A percentile compares a stretch with the other conserved stretches of the same genome.
These are phyloP conservation scores for Fragosphaeria purpurea DNA, from an alignment of 2,329 filamentous ascomycete species.

Conservation along the genomic window DNA sequence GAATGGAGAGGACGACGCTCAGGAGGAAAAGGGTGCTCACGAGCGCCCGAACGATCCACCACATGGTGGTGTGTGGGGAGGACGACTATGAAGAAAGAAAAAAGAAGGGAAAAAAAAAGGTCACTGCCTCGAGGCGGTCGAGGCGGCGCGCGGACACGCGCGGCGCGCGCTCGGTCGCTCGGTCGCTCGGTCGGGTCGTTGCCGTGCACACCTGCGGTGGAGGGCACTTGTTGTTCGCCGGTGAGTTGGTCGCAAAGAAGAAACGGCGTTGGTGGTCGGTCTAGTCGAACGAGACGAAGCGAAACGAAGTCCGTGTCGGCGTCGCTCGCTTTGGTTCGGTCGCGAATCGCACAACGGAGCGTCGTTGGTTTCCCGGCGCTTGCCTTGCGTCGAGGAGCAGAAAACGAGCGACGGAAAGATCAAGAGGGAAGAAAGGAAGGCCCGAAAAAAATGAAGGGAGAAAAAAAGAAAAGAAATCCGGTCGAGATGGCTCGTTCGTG, in stretches of 20 bases:
- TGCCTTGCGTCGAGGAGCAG: background rate
- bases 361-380: too few species aligned
- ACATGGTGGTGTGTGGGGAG: conserved; percentile 46
- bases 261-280: too few species aligned
- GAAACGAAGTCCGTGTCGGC: too few species aligned
- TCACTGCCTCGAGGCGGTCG: background rate
- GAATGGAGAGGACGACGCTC: conserved; percentile 89
- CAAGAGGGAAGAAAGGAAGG: conserved; percentile 1
- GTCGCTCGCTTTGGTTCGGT: too few species aligned
- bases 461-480: background rate
- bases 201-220: background rate
- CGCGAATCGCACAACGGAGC: too few species aligned
- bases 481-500: too few species aligned
- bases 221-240: background rate
- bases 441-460: background rate
- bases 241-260: background rate
- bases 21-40: conserved; percentile 79
- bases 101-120: background rate
- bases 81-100: background rate
- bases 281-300: too few species aligned
- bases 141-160: conserved; percentile 7
- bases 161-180: conserved; percentile 5
- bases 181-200: background rate
- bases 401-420: background rate
- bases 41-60: conserved; percentile 67